Evolutionary conservation across 2,329 filamentous ascomycete genomes (phyloP).

Genomic region (Geosmithia morbida): DNA sequence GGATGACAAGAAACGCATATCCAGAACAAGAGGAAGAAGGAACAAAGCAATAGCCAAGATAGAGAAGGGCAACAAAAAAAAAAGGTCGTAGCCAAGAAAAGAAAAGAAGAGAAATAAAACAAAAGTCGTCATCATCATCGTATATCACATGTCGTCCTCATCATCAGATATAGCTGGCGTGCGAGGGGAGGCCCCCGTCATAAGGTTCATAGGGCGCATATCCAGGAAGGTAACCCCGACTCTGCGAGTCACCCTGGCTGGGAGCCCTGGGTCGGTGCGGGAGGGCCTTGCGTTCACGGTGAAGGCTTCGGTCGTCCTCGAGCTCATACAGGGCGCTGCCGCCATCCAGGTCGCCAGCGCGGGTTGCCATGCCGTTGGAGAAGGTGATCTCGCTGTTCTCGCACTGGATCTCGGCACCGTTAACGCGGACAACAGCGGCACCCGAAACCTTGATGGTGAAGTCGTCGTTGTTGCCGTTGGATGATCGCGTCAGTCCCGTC

Average conservation of each 20-base stretch:
- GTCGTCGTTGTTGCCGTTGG: constrained; percentile 36
- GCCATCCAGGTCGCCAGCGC: constrained; percentile 32
- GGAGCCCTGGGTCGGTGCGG: constrained; percentile 28
- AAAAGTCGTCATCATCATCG: constrained; percentile 4
- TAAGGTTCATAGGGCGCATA: constrained; percentile 10
- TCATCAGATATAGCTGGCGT: constrained; percentile 4
- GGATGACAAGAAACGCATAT: too few relatives aligned
- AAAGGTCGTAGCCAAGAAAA: constrained; percentile 4
- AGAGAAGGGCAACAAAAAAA: constrained; percentile 4
- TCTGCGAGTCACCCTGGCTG: constrained; percentile 33
- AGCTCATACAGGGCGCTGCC: constrained; percentile 31
- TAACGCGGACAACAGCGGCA: constrained; percentile 38
- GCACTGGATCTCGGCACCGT: constrained; percentile 43
- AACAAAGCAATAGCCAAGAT: too few relatives aligned
- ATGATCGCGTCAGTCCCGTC: constrained; percentile 43
- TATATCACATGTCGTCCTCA: constrained; percentile 2
- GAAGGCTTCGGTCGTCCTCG: constrained; percentile 30
- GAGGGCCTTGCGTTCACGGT: constrained; percentile 26
- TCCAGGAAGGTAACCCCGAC: constrained; percentile 15
- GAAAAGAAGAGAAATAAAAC: constrained; percentile 6
- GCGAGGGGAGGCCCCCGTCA: constrained; percentile 3
- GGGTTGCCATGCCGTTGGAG: constrained; percentile 13
- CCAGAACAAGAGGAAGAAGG: not conserved
- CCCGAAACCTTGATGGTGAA: constrained; percentile 47
- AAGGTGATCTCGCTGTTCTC: constrained; percentile 48